Evolutionary conservation across 2,329 filamentous ascomycete species (phyloP).

Genomic region (Thyridium curvatum): DNA sequence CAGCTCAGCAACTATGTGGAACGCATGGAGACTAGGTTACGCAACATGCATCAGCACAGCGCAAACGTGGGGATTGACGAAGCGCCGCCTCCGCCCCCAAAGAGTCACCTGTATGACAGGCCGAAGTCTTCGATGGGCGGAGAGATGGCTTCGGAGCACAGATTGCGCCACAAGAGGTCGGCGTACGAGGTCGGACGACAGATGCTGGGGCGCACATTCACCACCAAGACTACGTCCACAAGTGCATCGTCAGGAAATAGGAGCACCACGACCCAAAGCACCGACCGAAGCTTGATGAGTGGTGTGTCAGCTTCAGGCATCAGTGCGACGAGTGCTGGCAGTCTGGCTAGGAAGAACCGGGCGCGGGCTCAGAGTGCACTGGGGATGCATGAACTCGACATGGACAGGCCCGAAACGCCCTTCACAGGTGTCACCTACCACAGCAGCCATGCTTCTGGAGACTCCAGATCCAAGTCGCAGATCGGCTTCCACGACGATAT

Average conservation of each 20-base stretch:
- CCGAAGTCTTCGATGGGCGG: slow-evolving; percentile 54
- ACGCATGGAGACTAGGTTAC: slow-evolving; percentile 80
- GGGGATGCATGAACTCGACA: slow-evolving; percentile 50
- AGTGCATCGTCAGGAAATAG: slow-evolving; percentile 68
- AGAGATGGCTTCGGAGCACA: slow-evolving; percentile 26
- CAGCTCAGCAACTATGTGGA: slow-evolving; percentile 83
- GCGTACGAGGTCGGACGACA: slow-evolving; percentile 70
- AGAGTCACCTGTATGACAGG: slow-evolving; percentile 32
- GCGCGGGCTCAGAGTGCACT: slow-evolving; percentile 58
- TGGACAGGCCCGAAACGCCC: slow-evolving; percentile 53
- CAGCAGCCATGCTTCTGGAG: slow-evolving; percentile 70
- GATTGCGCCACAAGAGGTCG: slow-evolving; percentile 60
- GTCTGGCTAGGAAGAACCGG: slow-evolving; percentile 71
- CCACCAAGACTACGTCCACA: slow-evolving; percentile 80
- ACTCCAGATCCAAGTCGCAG: slow-evolving; percentile 56
- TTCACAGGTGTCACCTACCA: slow-evolving; percentile 84
- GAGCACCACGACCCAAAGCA: slow-evolving; percentile 65
- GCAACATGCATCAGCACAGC: slow-evolving; percentile 61
- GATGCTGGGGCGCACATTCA: slow-evolving; percentile 71
- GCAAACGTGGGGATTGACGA: slow-evolving; percentile 34
- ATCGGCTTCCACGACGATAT: slow-evolving; percentile 57
- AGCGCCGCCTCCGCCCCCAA: slow-evolving; percentile 55
- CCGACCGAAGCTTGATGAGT: slow-evolving; percentile 86
- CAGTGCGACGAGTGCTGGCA: slow-evolving; percentile 92
- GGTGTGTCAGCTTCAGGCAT: slow-evolving; percentile 84